Base-by-base conservation (phyloP, 352 stramenopile genomes). In the Globisporangium ultimum region DNA sequence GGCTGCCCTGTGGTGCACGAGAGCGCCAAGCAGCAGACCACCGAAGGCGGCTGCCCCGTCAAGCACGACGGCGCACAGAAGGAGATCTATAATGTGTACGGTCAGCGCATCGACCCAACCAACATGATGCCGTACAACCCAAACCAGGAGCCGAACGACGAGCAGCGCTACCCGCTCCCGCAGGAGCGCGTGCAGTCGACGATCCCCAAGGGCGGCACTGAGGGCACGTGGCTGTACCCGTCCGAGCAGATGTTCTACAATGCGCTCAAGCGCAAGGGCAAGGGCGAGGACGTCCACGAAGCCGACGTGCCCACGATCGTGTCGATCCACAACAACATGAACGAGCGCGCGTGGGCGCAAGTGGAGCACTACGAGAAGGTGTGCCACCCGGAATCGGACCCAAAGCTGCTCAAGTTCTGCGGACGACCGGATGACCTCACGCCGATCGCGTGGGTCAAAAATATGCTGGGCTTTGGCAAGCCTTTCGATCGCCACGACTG, bases 251-350 rank as follows among this genome's bases (percentile, higher is more conserved):
- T 99, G 95, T 99, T 99, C 79, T 99, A 96, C 74, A 99, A 99
- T 73, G 94, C 97, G 32, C 84, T 99, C 22, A 89, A 89, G 50
- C 84, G 97, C 57, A 99, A 99, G 76, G 92, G 93, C 50, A 99
- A 99, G 78, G 85, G 95, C 60, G 94, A 97, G n/a, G 93, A 98
- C 58, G 96, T 98, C 46, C 88, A 98, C 60, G 93, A 98, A 55
- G 86, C 80, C 34, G 87, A 98, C 58, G 90, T 99, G 51, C 78
- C 72, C n/a, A 87, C 76, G 40, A 98, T 99, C 15, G 96, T 99
- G 28, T 95, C 96, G 18, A 97, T 99, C 64, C 98, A 99, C 85
- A 99, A 99, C 84, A 98, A 98, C 75, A 99, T 99, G 97, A 99
- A 99, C 80, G 98, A 99, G 76, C 89, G 89, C 41, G 98, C 97